phyloP scores from a whole-genome alignment of 2,329 filamentous ascomycete species.

The Cladosporium halotolerans region DNA sequence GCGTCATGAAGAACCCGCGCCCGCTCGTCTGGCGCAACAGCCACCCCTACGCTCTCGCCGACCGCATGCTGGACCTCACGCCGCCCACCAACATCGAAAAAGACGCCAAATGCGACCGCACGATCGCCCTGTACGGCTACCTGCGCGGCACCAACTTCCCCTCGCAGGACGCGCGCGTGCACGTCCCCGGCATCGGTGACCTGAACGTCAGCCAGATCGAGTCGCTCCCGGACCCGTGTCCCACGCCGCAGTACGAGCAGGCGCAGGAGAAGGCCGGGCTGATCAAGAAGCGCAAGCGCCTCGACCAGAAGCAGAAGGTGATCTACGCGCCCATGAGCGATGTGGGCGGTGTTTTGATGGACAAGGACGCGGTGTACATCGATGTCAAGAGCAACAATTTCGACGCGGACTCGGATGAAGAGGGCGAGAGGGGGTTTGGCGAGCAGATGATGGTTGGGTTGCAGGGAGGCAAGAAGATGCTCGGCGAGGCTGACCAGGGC shows the following conservation, averaged over 20 bases:
- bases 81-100: conserved; percentile 87
- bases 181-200: conserved; percentile 89
- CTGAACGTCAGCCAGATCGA: conserved; percentile 79
- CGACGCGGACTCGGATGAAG: conserved; percentile 52
- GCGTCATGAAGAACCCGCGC: conserved; percentile 97
- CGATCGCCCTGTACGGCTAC: conserved; percentile 87
- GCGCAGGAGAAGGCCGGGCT: conserved; percentile 77
- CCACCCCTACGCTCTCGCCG: conserved; percentile 87
- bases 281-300: conserved; percentile 68
- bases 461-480: conserved; percentile 71
- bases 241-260: conserved; percentile 85
- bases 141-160: conserved; percentile 91
- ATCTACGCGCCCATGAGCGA: conserved; percentile 98
- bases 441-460: conserved; percentile 91
- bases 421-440: conserved; percentile 76
- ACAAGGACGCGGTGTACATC: conserved; percentile 94
- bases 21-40: conserved; percentile 96
- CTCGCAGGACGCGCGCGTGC: conserved; percentile 75
- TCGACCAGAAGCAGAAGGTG: conserved; percentile 96
- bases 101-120: conserved; percentile 82
- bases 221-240: conserved; percentile 85
- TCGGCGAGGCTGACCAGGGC: conserved; percentile 76
- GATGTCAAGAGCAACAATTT: conserved; percentile 69
- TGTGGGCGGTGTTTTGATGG: conserved; percentile 89
- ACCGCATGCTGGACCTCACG: conserved; percentile 92